Evolutionary conservation across 2,329 filamentous ascomycete genomes (phyloP).

Genomic region (Fusarium euwallaceae): DNA sequence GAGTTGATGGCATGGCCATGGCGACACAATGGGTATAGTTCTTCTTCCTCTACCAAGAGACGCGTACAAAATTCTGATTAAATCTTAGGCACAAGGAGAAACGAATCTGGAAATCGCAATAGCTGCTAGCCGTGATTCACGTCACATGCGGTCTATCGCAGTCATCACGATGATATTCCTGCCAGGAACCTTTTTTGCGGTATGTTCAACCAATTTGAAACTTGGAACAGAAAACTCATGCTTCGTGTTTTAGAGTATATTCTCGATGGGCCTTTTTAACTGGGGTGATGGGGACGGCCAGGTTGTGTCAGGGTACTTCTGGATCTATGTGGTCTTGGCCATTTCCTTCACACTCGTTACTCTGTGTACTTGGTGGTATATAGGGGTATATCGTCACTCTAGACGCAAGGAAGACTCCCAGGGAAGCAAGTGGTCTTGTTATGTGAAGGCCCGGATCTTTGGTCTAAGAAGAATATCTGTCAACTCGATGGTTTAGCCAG

Average conservation of each 20-base stretch:
- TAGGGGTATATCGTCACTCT: slow-evolving; percentile 17
- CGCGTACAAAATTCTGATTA: neutral
- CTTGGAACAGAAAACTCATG: neutral
- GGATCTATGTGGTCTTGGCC: slow-evolving; percentile 19
- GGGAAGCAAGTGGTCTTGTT: neutral
- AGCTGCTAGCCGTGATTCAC: slow-evolving; percentile 11
- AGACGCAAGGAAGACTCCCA: neutral
- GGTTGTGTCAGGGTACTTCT: slow-evolving; percentile 7
- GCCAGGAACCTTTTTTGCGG: slow-evolving; percentile 25
- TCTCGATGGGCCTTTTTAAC: slow-evolving; percentile 22
- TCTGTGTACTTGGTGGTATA: slow-evolving; percentile 13
- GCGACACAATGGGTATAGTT: slow-evolving; percentile 17
- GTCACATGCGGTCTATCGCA: slow-evolving; percentile 23
- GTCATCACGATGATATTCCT: slow-evolving; percentile 28
- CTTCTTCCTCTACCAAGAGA: neutral
- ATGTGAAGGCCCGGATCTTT: neutral
- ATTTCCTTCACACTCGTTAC: slow-evolving; percentile 3
- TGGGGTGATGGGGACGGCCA: neutral
- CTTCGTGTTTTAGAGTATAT: slow-evolving; percentile 2
- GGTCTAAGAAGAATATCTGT: neutral
- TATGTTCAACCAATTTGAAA: neutral
- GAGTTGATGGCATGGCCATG: slow-evolving; percentile 26
- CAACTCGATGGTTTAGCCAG: neutral
- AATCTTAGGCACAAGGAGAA: slow-evolving; percentile 15
- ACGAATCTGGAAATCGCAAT: slow-evolving; percentile 25